Evolutionary conservation across 192 early-diverging fungal genomes (phyloP), one percentile per base, ranked within the genome.

Genomic region (Coemansia javaensis): DNA sequence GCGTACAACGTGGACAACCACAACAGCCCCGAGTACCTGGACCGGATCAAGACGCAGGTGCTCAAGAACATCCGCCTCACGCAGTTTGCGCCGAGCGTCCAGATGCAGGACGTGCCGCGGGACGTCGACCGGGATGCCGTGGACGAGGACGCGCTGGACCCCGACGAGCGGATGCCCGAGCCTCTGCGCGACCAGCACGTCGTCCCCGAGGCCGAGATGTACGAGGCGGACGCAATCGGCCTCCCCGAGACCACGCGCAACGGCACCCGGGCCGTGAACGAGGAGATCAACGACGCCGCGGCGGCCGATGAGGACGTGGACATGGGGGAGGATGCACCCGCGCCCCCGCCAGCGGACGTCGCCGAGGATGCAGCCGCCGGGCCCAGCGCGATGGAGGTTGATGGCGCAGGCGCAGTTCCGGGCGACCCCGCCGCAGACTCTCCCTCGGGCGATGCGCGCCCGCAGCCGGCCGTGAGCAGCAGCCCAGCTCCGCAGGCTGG

Each of bases 1-100:
- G 80, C 87, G 12, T 93, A 87, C 53, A 90, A 89, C 47, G 85
- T 88, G 60, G 83, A 85, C 15, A 95, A 99, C 66, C 79, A 78
- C 45, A 99, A 99, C 72, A 86, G 86, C 6, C 67, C 82, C 24
- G 81, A 88, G 58, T 93, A 91, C 50, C 73, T 98, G 53, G 79
- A 85, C 37, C 87, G 92, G 47, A 84, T 77, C 31, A 64, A 59
- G 28, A 64, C 63, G 18, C 69, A 77, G 46, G 77, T 88, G 14
- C 37, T 77, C 27, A 82, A 86, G 45, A 78, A 83, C 49, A 62
- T 90, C 59, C 59, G 80, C 39, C 70, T 79, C 46, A 64, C 86
- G 13, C 56, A 75, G 9, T 72, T 75, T 53, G 86, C 84, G 15
- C 88, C 88, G 11, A 77, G 75, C 39, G 75, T 77, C 2, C 75